Evolutionary conservation across 352 stramenopile species (phyloP).

Genomic region (Thalassiosira tumida): DNA sequence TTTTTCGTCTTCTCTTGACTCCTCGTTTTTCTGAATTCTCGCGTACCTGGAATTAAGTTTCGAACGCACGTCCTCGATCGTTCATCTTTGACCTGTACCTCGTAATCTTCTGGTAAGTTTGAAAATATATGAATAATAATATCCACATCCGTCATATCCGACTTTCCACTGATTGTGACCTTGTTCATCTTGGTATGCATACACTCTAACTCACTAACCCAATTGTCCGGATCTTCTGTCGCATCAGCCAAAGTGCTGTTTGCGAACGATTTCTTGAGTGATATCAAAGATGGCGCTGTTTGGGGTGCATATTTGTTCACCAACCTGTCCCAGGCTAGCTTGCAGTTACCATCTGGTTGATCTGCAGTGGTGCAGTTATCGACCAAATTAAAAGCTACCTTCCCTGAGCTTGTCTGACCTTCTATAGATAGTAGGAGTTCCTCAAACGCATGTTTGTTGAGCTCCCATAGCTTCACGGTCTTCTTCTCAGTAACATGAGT

Average conservation of each 20-base stretch:
- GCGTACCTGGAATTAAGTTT: neutral
- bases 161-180: neutral
- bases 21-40: neutral
- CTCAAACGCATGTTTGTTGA: neutral
- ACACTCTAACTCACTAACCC: neutral
- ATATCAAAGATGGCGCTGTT: neutral
- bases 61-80: no score
- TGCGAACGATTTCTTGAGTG: neutral
- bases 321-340: neutral
- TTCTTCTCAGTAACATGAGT: neutral
- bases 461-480: neutral
- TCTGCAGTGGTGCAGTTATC: neutral
- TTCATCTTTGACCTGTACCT: neutral
- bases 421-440: neutral
- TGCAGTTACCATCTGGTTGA: neutral
- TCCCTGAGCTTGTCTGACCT: neutral
- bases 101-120: constrained; percentile 7
- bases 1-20: neutral
- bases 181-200: neutral
- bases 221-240: neutral
- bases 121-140: neutral
- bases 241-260: neutral
- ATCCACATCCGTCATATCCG: neutral
- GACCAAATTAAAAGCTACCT: neutral
- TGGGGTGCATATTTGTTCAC: neutral